Evolutionary conservation across 805 yeast species (phyloP).

Genomic region (Ogataea naganishii): DNA sequence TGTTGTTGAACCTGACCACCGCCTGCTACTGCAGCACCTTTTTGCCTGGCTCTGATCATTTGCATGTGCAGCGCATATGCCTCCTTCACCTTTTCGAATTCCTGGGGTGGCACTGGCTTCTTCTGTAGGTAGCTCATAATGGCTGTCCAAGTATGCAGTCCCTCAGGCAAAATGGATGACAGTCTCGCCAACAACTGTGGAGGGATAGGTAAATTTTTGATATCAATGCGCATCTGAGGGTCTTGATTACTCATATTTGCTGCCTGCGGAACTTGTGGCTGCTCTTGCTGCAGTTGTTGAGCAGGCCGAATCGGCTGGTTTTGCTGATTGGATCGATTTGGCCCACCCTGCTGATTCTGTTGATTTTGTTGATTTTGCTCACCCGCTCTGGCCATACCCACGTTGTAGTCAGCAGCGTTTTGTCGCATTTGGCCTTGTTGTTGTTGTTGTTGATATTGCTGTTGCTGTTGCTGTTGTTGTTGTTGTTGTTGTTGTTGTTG

Average conservation of each 20-base stretch:
- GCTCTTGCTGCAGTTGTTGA: constrained; percentile 8
- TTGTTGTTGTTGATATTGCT: constrained; percentile 13
- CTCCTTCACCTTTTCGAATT: constrained; percentile 51
- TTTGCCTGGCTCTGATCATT: constrained; percentile 36
- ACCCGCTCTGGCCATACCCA: too few species aligned
- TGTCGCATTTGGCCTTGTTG: constrained; percentile 4
- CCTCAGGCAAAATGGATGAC: constrained; percentile 65
- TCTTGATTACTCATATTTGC: constrained; percentile 9
- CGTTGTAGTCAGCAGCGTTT: too few species aligned
- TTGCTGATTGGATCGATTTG: constrained; percentile 9
- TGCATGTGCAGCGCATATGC: constrained; percentile 63
- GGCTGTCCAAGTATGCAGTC: constrained; percentile 74
- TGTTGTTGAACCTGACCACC: too few species aligned
- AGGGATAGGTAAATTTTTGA: constrained; percentile 68
- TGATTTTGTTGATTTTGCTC: constrained; percentile 18
- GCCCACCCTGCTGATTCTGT: constrained; percentile 19
- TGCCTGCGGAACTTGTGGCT: constrained; percentile 15
- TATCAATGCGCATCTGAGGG: constrained; percentile 21
- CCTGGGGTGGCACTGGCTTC: constrained; percentile 49
- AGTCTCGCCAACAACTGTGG: constrained; percentile 52
- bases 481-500: constrained; percentile 16
- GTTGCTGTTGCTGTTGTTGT: constrained; percentile 18
- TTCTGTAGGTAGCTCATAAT: constrained; percentile 55
- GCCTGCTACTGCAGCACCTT: constrained; percentile 37
- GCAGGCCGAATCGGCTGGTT: constrained; percentile 3